Evolutionary conservation across 2,329 filamentous ascomycete genomes (phyloP).

Genomic region (Fusarium sp.): DNA sequence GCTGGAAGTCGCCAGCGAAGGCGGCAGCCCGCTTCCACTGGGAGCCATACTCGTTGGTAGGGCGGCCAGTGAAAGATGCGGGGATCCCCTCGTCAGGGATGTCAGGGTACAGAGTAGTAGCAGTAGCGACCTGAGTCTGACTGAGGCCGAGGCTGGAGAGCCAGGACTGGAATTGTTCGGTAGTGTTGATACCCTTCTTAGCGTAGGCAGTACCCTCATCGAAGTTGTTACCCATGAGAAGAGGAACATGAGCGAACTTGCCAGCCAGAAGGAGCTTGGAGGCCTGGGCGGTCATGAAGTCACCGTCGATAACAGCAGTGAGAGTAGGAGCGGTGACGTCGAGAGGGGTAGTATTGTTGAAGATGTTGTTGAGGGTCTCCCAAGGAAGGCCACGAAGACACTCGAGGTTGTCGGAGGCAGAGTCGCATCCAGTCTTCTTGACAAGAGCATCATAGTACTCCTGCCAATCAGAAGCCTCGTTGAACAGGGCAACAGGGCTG

Average conservation of each 20-base stretch:
- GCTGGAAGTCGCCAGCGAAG: conserved; percentile 61
- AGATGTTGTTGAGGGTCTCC: conserved; percentile 43
- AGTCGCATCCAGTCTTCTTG: conserved; percentile 35
- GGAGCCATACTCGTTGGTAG: conserved; percentile 47
- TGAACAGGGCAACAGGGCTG: conserved; percentile 44
- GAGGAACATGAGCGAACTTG: conserved; percentile 70
- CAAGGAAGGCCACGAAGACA: conserved; percentile 47
- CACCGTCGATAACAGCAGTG: conserved; percentile 46
- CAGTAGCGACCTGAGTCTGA: conserved; percentile 38
- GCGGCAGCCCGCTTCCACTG: conserved; percentile 65
- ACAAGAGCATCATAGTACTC: conserved; percentile 45
- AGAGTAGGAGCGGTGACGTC: conserved; percentile 24
- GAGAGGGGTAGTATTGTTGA: conserved; percentile 38
- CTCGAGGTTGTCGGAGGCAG: conserved; percentile 35
- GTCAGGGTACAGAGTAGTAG: conserved; percentile 59
- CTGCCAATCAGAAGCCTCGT: conserved; percentile 36
- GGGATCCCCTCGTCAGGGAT: conserved; percentile 59
- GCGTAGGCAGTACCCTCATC: conserved; percentile 71
- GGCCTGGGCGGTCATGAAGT: conserved; percentile 53
- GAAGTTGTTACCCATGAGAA: conserved; percentile 69
- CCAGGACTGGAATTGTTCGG: conserved; percentile 55
- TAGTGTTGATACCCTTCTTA: conserved; percentile 62
- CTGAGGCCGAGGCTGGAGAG: conserved; percentile 32
- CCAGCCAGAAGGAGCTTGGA: conserved; percentile 64
- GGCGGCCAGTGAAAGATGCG: conserved; percentile 48